These are phyloP conservation scores for Aurantiochytrium sp. DNA, from an alignment of 108 stramenopile species.

Conservation along the genomic window DNA sequence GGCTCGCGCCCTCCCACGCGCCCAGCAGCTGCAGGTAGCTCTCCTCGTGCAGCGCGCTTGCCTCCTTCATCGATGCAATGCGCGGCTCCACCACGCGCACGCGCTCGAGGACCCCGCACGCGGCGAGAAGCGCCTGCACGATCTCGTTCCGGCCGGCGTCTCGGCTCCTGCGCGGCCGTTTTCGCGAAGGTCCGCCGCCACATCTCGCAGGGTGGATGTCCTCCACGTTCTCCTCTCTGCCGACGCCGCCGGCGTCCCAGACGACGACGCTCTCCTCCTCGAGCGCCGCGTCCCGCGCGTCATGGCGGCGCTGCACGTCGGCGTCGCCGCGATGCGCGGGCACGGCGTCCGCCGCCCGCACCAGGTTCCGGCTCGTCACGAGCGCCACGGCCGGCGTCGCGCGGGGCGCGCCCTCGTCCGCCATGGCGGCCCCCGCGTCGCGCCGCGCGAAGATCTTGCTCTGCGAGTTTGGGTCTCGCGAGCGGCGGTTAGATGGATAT, in stretches of 20 bases:
- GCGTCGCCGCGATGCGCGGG: not conserved
- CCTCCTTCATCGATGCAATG: not conserved
- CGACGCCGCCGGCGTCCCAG: no score
- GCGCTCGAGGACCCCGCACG: not conserved
- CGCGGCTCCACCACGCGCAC: not conserved
- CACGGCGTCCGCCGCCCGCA: not conserved
- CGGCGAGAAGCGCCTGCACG: not conserved
- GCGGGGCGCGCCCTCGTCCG: no score
- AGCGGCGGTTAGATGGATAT: no score
- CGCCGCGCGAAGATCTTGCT: no score
- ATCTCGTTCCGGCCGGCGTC: not conserved
- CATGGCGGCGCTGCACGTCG: not conserved
- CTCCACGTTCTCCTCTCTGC: no score
- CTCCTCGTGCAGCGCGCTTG: not conserved
- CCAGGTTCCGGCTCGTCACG: not conserved
- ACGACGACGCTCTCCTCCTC: no score
- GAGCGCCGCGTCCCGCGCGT: not conserved
- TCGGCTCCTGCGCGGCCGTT: not conserved
- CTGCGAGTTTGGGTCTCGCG: no score
- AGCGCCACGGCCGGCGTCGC: not conserved
- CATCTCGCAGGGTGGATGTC: no score
- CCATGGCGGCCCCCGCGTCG: no score
- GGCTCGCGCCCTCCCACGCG: not conserved
- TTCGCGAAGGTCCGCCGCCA: no score
- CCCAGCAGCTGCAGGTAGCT: not conserved